Percentiles rank a stretch among this genome's conserved stretches.
These are phyloP conservation scores for Alternaria conjuncta DNA, from an alignment of 2,329 filamentous ascomycete genomes.

Conservation along the genomic window DNA sequence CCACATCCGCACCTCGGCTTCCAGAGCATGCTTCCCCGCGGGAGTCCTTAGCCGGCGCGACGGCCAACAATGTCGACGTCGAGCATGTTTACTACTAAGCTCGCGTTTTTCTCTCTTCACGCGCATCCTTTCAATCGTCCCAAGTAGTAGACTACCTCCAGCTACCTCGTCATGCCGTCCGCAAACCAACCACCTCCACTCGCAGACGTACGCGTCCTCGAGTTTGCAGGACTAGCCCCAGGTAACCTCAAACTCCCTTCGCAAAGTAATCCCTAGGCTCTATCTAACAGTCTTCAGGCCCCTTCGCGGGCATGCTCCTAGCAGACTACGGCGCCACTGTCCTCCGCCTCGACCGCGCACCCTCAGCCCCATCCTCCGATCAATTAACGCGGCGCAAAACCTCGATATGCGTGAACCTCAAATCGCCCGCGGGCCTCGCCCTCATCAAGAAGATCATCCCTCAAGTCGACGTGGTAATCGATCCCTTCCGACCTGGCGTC, in stretches of 20 bases:
- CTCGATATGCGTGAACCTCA: slow-evolving; percentile 81
- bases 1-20: slow-evolving; percentile 38
- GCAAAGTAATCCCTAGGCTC: background rate
- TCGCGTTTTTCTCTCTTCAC: background rate
- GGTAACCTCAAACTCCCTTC: slow-evolving; percentile 45
- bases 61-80: slow-evolving; percentile 39
- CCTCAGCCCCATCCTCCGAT: slow-evolving; percentile 67
- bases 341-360: slow-evolving; percentile 77
- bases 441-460: slow-evolving; percentile 71
- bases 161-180: slow-evolving; percentile 26
- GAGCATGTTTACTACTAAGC: slow-evolving; percentile 19
- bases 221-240: slow-evolving; percentile 69
- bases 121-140: background rate
- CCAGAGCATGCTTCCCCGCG: slow-evolving; percentile 32
- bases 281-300: slow-evolving; percentile 61
- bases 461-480: slow-evolving; percentile 79
- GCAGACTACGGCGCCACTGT: slow-evolving; percentile 87
- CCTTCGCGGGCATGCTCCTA: slow-evolving; percentile 83
- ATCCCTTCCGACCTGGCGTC: slow-evolving; percentile 91
- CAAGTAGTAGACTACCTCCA: background rate
- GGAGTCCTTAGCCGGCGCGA: slow-evolving; percentile 39
- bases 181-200: slow-evolving; percentile 56
- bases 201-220: slow-evolving; percentile 65
- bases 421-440: slow-evolving; percentile 66
- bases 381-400: slow-evolving; percentile 80